Conservation (phyloP, 768 basidiomycete species). For the Naganishia randhawae region DNA sequence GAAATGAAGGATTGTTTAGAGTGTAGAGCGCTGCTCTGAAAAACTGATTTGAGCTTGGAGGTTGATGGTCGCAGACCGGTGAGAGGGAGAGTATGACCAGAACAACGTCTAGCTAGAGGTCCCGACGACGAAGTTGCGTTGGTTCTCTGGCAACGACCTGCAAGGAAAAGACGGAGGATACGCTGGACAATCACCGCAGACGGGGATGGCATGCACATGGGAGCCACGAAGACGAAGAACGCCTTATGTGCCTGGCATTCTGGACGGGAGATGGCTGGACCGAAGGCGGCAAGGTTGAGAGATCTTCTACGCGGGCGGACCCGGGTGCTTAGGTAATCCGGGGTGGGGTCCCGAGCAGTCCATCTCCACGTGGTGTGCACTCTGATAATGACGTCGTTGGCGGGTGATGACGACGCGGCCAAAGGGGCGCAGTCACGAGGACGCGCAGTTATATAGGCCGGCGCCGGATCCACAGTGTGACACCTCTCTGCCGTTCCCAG, state of each 20-base stretch:
- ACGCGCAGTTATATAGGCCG: neutral
- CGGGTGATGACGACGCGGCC: neutral
- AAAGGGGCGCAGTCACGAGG: neutral
- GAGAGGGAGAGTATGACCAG: neutral
- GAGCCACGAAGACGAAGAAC: too few species aligned
- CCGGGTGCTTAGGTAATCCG: too few species aligned
- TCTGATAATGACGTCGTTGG: too few species aligned
- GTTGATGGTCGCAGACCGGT: constrained; percentile 17
- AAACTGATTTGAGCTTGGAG: neutral
- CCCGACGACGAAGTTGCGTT: too few species aligned
- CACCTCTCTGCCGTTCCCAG: neutral
- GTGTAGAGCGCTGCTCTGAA: neutral
- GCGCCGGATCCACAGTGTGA: neutral
- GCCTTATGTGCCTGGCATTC: constrained; percentile 10
- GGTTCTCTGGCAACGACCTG: too few species aligned
- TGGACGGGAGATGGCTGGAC: neutral
- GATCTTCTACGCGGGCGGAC: too few species aligned
- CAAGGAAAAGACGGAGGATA: too few species aligned
- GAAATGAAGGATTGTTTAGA: too few species aligned
- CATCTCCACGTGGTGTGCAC: too few species aligned
- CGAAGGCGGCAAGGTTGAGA: too few species aligned
- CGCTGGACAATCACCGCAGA: neutral
- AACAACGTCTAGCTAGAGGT: too few species aligned
- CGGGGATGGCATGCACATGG: neutral
- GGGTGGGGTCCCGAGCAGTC: too few species aligned